Conservation (phyloP, 2,329 filamentous ascomycete genomes). For the Beauveria rudraprayagi region DNA sequence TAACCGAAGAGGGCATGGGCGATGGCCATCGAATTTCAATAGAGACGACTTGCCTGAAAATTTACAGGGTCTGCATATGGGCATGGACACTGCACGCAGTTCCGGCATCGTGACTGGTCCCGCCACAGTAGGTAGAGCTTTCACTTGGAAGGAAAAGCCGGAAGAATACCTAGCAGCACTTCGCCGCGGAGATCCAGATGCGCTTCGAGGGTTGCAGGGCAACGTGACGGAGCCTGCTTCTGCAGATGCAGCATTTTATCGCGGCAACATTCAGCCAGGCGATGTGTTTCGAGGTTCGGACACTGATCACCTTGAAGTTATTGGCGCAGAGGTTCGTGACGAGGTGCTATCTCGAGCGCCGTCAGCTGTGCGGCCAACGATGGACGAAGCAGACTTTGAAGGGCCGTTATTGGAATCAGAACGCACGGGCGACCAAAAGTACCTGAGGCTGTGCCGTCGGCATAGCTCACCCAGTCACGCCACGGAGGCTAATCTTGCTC, state of each 20-base stretch:
- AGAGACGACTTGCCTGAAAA: slow-evolving; percentile 45
- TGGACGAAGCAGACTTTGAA: slow-evolving; percentile 51
- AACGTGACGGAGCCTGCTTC: slow-evolving; percentile 4
- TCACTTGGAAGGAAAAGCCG: slow-evolving; percentile 58
- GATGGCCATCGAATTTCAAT: slow-evolving; percentile 38
- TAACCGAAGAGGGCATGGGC: slow-evolving; percentile 43
- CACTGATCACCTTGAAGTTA: slow-evolving; percentile 20
- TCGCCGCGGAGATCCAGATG: slow-evolving; percentile 27
- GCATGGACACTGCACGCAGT: slow-evolving; percentile 14
- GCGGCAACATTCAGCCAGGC: slow-evolving; percentile 17
- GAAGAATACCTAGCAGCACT: slow-evolving; percentile 46
- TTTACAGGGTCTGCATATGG: background rate
- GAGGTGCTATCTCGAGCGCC: slow-evolving; percentile 36
- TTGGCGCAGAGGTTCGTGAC: slow-evolving; percentile 35
- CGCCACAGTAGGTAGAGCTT: slow-evolving; percentile 39
- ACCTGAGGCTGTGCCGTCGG: slow-evolving; percentile 52
- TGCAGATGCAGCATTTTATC: slow-evolving; percentile 17
- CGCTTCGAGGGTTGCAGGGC: slow-evolving; percentile 16
- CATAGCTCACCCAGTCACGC: slow-evolving; percentile 43
- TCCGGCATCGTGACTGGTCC: slow-evolving; percentile 28
- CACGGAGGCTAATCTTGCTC: slow-evolving; percentile 21
- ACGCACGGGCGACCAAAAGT: slow-evolving; percentile 33
- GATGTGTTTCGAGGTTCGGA: slow-evolving; percentile 18
- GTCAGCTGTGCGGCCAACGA: slow-evolving; percentile 51
- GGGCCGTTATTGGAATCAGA: slow-evolving; percentile 43